Conservation (phyloP, 208 protist genomes). For the Trypanosoma caninum region DNA sequence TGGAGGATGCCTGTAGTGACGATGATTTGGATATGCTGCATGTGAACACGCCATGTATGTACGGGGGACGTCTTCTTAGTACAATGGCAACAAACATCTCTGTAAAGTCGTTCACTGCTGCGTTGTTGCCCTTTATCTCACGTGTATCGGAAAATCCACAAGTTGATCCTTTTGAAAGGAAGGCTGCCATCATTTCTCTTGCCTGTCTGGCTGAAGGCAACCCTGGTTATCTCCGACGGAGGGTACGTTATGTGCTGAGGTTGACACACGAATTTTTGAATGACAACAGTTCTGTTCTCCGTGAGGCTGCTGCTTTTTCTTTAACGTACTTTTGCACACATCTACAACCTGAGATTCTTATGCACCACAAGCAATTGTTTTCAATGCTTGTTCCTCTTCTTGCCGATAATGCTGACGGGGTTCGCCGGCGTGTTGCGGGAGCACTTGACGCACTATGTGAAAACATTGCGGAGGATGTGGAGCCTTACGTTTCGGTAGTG, state of each 20-base stretch:
- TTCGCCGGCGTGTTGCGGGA: slow-evolving; percentile 62
- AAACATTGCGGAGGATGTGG: slow-evolving; percentile 72
- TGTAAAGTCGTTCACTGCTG: slow-evolving; percentile 51
- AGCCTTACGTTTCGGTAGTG: slow-evolving; percentile 65
- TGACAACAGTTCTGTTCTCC: slow-evolving; percentile 48
- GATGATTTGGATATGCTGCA: slow-evolving; percentile 59
- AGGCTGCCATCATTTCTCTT: slow-evolving; percentile 76
- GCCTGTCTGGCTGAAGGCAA: slow-evolving; percentile 65
- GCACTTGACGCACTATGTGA: slow-evolving; percentile 81
- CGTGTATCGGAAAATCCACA: slow-evolving; percentile 37
- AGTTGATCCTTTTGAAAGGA: slow-evolving; percentile 38
- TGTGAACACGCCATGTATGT: slow-evolving; percentile 55
- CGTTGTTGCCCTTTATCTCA: slow-evolving; percentile 52
- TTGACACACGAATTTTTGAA: slow-evolving; percentile 42
- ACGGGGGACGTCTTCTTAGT: slow-evolving; percentile 66
- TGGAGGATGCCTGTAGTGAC: slow-evolving; percentile 33
- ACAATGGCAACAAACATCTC: slow-evolving; percentile 47
- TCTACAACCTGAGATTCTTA: slow-evolving; percentile 84
- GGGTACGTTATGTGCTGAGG: slow-evolving; percentile 68
- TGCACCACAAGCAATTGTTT: slow-evolving; percentile 64
- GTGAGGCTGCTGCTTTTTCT: slow-evolving; percentile 74
- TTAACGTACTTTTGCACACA: slow-evolving; percentile 68
- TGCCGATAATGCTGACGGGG: slow-evolving; percentile 50
- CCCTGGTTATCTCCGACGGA: slow-evolving; percentile 60
- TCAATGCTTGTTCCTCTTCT: slow-evolving; percentile 70